Base-by-base conservation (phyloP, 176 grass and related monocot species). In the Avena eriantha region DNA sequence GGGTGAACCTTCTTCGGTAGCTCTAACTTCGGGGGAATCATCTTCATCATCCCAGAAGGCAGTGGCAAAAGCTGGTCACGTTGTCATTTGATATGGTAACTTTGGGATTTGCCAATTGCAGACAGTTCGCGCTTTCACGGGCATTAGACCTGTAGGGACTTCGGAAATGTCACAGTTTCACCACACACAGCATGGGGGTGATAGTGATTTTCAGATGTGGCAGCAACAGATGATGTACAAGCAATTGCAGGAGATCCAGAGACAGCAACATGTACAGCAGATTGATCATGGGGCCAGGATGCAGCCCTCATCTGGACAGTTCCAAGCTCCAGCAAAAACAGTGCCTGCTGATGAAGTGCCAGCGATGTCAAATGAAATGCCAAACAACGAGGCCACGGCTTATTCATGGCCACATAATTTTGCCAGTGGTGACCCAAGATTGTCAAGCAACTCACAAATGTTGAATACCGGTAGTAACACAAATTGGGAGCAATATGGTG, bases 191-290 rank as follows among this genome's bases (percentile, higher is more conserved):
- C 80, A 90, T 86, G 76, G 48, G 26, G 78, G 86, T 89, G 73
- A 86, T 55, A 91, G 49, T 82, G 90, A 92, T 85, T 88, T 92
- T 82, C 97, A 96, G 77, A 80, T 93, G 76, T 97, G 94, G 97
- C 97, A 94, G 83, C 94, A 99, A 48, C 92, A 97, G 60, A 83
- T 96, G 85, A 86, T 99, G 90, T 94, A 82, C 83, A 99, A 90
- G 64, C 97, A 97, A 77, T 64, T 90, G 70, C 97, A 97, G 73
- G 94, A 99, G 91, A 67, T 92, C 77, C 90, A 90, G 79, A 97
- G 92, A 78, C 94, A 96, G 84, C 97, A 96, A 61, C 94, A 99
- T 71, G 76, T 85, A 69, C 93, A 90, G 15, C 93, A 98, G 49
- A 54, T 80, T 80, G 94, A 95, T 91, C 86, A 89, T 69, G 94